These are phyloP conservation scores for Protomyces lactucae-debilis DNA, from an alignment of 1,139 yeast genomes.

Conservation along the genomic window DNA sequence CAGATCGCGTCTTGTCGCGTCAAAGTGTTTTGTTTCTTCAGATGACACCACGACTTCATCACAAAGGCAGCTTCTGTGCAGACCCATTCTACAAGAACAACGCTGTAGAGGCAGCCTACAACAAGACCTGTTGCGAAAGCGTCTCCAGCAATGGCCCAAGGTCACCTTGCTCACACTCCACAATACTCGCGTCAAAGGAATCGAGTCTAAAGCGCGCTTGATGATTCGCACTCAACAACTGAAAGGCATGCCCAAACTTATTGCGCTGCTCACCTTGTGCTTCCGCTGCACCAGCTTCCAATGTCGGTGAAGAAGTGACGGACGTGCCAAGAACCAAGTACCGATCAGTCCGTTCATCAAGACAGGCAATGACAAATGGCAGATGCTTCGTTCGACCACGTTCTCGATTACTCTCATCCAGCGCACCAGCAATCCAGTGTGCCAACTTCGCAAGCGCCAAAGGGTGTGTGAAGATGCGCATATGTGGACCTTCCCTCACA, in stretches of 20 bases:
- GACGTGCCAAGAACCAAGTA: conserved; percentile 72
- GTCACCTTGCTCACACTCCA: conserved; percentile 84
- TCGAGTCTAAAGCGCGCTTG: conserved; percentile 89
- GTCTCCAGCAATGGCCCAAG: conserved; percentile 80
- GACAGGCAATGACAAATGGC: conserved; percentile 84
- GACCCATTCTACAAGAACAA: not conserved
- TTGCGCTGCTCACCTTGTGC: conserved; percentile 45
- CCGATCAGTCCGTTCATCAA: conserved; percentile 68
- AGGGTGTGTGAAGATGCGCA: conserved; percentile 75
- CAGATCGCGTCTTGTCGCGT: not conserved
- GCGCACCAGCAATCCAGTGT: conserved; percentile 71
- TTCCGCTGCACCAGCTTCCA: conserved; percentile 35
- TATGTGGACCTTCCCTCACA: conserved; percentile 81
- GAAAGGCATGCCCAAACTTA: conserved; percentile 85
- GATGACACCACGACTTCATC: not conserved
- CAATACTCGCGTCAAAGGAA: conserved; percentile 88
- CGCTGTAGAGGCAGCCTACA: not conserved
- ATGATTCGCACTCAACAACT: conserved; percentile 71
- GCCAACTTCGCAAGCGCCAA: conserved; percentile 78
- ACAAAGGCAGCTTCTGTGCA: too few species aligned
- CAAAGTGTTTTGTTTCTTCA: not conserved
- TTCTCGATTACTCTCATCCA: conserved; percentile 30
- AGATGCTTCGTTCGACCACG: conserved; percentile 37
- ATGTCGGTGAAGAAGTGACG: conserved; percentile 71
- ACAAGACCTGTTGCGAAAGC: conserved; percentile 43